phyloP scores from a whole-genome alignment of 176 grass and related monocot genomes.

The Chrysopogon serrulatus region DNA sequence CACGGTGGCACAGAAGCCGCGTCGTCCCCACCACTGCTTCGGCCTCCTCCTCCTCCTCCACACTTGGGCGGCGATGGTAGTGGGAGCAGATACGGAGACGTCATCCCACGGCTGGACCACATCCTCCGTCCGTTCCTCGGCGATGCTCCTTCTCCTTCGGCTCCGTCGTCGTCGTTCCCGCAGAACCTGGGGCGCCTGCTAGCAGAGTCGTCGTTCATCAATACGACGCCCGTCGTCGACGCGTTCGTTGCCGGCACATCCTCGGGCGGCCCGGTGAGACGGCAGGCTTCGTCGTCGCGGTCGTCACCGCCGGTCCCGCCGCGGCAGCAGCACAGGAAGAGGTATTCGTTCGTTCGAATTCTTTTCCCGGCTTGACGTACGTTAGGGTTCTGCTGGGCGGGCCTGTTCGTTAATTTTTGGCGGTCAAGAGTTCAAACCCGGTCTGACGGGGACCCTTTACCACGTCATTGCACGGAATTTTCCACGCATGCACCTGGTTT shows the following conservation, averaged over 20 bases:
- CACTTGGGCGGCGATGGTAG: neutral
- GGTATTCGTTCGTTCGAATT: slow-evolving; percentile 7
- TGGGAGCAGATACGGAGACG: neutral
- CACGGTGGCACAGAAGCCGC: neutral
- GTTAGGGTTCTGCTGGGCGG: neutral
- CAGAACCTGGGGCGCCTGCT: neutral
- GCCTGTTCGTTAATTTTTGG: neutral
- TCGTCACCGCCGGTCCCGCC: slow-evolving; percentile 17
- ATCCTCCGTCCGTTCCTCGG: neutral
- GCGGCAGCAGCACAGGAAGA: slow-evolving; percentile 35
- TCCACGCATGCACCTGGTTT: slow-evolving; percentile 23
- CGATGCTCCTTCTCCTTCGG: neutral
- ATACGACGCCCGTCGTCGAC: neutral
- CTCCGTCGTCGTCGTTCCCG: neutral
- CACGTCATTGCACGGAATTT: slow-evolving; percentile 39
- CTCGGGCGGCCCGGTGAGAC: neutral
- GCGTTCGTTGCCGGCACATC: neutral
- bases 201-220: neutral
- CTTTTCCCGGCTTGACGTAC: neutral
- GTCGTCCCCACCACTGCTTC: neutral
- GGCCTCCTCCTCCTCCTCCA: neutral
- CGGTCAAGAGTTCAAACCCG: slow-evolving; percentile 44
- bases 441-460: slow-evolving; percentile 24
- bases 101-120: neutral
- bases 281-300: neutral